These are phyloP conservation scores for Meyerozyma sp. DNA, from an alignment of 1,139 yeast genomes.

Conservation along the genomic window DNA sequence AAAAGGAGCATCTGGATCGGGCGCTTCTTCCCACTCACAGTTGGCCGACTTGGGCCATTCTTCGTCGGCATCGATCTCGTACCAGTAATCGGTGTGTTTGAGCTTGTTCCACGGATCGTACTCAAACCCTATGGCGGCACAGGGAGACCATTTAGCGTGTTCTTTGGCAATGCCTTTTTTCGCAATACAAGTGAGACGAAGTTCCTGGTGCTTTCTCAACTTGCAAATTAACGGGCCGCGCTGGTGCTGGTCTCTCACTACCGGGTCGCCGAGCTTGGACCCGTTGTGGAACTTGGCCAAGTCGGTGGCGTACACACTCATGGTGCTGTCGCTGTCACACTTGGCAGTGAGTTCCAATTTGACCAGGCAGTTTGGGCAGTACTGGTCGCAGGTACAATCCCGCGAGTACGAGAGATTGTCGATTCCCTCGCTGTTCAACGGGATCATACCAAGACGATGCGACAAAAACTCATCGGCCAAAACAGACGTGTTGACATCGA, in stretches of 20 bases:
- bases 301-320: constrained; percentile 88
- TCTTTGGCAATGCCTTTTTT: constrained; percentile 98
- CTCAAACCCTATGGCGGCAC: constrained; percentile 95
- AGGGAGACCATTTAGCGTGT: constrained; percentile 98
- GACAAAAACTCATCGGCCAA: constrained; percentile 94
- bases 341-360: constrained; percentile 79
- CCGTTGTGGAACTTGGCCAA: constrained; percentile 51
- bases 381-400: constrained; percentile 97
- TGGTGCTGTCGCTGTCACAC: constrained; percentile 82
- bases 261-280: constrained; percentile 69
- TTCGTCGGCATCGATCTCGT: constrained; percentile 76
- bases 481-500: constrained; percentile 88
- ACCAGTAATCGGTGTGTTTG: constrained; percentile 95
- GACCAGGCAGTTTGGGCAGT: constrained; percentile 92
- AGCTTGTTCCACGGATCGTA: constrained; percentile 99
- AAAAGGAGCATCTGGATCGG: constrained; percentile 80
- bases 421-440: constrained; percentile 78
- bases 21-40: constrained; percentile 95
- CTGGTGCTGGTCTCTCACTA: constrained; percentile 68
- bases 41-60: constrained; percentile 94
- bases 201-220: constrained; percentile 87
- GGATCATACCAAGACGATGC: constrained; percentile 88
- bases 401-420: constrained; percentile 77
- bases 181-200: constrained; percentile 85
- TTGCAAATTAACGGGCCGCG: constrained; percentile 89